Evolutionary conservation across 352 stramenopile species (phyloP).

Genomic region (Phytophthora fragariae): DNA sequence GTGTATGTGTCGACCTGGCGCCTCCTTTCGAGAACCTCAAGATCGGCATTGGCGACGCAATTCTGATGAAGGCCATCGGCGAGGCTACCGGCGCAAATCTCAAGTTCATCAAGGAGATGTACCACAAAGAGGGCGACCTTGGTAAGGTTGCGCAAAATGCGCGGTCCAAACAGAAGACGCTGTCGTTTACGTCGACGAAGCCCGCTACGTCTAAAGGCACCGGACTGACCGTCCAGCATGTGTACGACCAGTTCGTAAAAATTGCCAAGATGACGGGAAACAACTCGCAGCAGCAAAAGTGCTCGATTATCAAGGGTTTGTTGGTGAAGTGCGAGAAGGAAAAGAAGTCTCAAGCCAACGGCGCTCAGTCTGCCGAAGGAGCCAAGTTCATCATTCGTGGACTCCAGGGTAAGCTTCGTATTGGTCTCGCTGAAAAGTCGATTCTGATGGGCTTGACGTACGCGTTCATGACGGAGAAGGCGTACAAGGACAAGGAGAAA

Average conservation of each 20-base stretch:
- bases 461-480: slow-evolving; percentile 92
- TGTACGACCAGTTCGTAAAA: slow-evolving; percentile 92
- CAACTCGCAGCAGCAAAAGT: slow-evolving; percentile 97
- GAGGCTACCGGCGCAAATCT: slow-evolving; percentile 93
- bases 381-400: slow-evolving; percentile 99
- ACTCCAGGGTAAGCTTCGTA: slow-evolving; percentile 98
- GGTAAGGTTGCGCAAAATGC: slow-evolving; percentile 95
- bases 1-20: slow-evolving; percentile 92
- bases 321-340: slow-evolving; percentile 93
- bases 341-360: slow-evolving; percentile 61
- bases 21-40: slow-evolving; percentile 98
- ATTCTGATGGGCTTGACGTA: slow-evolving; percentile 98
- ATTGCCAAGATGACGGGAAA: slow-evolving; percentile 96
- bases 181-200: slow-evolving; percentile 86
- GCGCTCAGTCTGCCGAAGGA: slow-evolving; percentile 75
- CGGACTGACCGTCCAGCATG: slow-evolving; percentile 87
- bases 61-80: slow-evolving; percentile 98
- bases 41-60: slow-evolving; percentile 97
- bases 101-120: slow-evolving; percentile 96
- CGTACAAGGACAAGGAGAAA: slow-evolving; percentile 83
- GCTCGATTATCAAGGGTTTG: slow-evolving; percentile 97
- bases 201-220: slow-evolving; percentile 60
- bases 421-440: slow-evolving; percentile 97
- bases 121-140: slow-evolving; percentile 97
- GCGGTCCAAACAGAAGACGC: slow-evolving; percentile 94